Conservation (phyloP, 2,329 filamentous ascomycete species). For the Chrysoporthe puriensis region DNA sequence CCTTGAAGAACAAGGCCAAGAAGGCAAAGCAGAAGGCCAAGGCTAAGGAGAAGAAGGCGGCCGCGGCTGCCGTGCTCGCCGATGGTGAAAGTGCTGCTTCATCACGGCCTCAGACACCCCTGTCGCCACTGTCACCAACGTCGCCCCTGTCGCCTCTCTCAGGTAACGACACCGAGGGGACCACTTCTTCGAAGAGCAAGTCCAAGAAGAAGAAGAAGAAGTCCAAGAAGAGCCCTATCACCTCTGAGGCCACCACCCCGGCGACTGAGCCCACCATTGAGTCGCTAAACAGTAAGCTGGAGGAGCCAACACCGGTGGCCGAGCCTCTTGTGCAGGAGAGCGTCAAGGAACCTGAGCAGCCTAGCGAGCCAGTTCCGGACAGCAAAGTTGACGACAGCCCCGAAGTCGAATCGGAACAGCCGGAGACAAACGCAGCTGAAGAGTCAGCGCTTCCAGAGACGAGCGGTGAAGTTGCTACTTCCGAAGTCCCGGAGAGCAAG, state of each 20-base stretch:
- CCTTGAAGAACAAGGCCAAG: constrained; percentile 31
- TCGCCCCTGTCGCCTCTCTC: constrained; percentile 10
- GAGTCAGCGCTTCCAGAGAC: background rate
- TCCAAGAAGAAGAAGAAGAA: constrained; percentile 29
- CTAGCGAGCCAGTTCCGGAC: background rate
- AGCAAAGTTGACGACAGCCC: background rate
- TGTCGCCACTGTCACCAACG: constrained; percentile 17
- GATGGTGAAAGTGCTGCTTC: constrained; percentile 18
- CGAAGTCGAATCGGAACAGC: background rate
- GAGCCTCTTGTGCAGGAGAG: constrained; percentile 16
- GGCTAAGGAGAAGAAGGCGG: constrained; percentile 29
- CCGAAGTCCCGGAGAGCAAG: background rate
- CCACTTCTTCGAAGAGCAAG: constrained; percentile 27
- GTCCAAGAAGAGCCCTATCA: constrained; percentile 23
- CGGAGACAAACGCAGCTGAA: background rate
- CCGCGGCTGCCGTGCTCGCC: constrained; percentile 8
- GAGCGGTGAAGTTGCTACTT: background rate
- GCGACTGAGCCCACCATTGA: constrained; percentile 19
- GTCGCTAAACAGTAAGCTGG: constrained; percentile 4
- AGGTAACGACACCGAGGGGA: constrained; percentile 17
- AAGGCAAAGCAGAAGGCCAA: constrained; percentile 31
- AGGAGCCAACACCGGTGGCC: background rate
- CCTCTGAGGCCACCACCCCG: constrained; percentile 17
- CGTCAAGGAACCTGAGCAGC: constrained; percentile 13
- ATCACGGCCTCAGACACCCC: constrained; percentile 21